These are phyloP conservation scores for Floccularia luteovirens DNA, from an alignment of 768 basidiomycete species.

Conservation along the genomic window DNA sequence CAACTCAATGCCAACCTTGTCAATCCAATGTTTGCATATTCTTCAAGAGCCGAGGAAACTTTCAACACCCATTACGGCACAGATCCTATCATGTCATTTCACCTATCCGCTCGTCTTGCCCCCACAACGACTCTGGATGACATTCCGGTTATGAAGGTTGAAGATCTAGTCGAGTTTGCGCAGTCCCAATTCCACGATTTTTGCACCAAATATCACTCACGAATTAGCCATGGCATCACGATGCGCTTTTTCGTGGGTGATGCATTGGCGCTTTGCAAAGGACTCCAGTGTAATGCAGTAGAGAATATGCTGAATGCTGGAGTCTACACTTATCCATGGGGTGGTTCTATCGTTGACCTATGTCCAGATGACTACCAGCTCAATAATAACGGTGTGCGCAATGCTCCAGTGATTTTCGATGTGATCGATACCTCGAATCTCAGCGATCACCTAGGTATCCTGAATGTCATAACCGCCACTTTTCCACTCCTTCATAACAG, in stretches of 20 bases:
- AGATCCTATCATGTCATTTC: constrained; percentile 33
- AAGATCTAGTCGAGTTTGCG: constrained; percentile 19
- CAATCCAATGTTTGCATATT: constrained; percentile 42
- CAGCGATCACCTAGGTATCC: constrained; percentile 35
- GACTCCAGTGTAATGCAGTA: constrained; percentile 17
- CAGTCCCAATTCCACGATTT: constrained; percentile 24
- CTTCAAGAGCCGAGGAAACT: constrained; percentile 16
- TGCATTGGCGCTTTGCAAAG: constrained; percentile 26
- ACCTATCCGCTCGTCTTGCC: constrained; percentile 24
- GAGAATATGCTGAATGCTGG: constrained; percentile 14
- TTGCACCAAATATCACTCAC: constrained; percentile 19
- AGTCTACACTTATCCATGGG: constrained; percentile 27
- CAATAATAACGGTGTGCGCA: not conserved
- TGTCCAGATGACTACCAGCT: constrained; percentile 20
- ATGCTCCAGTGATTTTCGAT: constrained; percentile 29
- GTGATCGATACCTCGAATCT: constrained; percentile 46
- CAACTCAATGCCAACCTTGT: constrained; percentile 16
- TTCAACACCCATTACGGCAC: constrained; percentile 37
- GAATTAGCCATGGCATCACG: constrained; percentile 8
- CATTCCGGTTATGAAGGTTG: constrained; percentile 7
- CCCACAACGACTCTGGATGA: constrained; percentile 4
- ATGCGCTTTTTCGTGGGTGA: constrained; percentile 36
- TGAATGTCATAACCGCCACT: constrained; percentile 32
- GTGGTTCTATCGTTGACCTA: constrained; percentile 20
- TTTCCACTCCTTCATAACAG: constrained; percentile 26